Percentiles rank a stretch among this genome's conserved stretches.
phyloP scores from a whole-genome alignment of 495 filamentous ascomycete species.

The Hypoxylon cercidicola region DNA sequence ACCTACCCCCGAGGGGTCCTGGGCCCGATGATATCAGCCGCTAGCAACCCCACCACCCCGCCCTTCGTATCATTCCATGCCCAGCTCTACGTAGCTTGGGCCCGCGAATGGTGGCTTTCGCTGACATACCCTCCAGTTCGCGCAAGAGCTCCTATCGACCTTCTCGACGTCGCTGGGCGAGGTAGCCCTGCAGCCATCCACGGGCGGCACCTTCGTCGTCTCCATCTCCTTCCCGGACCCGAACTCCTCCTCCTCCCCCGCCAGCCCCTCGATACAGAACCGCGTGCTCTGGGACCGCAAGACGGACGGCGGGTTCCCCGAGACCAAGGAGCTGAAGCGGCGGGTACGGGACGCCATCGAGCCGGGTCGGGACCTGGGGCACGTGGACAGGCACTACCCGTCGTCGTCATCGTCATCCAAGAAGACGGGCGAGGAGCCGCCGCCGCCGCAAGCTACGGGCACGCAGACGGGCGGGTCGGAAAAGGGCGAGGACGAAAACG shows the following conservation, averaged over 20 bases:
- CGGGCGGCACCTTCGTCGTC: slow-evolving; percentile 84
- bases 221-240: slow-evolving; percentile 59
- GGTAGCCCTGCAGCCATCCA: slow-evolving; percentile 86
- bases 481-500: slow-evolving; percentile 15
- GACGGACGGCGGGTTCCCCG: slow-evolving; percentile 87
- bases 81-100: not conserved
- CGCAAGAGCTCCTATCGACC: slow-evolving; percentile 97
- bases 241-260: slow-evolving; percentile 67
- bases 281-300: slow-evolving; percentile 88
- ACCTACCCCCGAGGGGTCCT: no score
- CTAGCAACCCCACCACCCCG: not conserved
- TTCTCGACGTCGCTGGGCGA: slow-evolving; percentile 88
- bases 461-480: not conserved
- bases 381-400: slow-evolving; percentile 71
- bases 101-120: no score
- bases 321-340: slow-evolving; percentile 90
- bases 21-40: slow-evolving; percentile 1
- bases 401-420: not conserved
- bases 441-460: not conserved
- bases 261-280: slow-evolving; percentile 32
- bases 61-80: not conserved
- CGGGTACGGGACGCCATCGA: slow-evolving; percentile 86
- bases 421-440: slow-evolving; percentile 4
- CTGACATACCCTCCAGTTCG: slow-evolving; percentile 79
- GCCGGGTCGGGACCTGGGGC: slow-evolving; percentile 80